Evolutionary conservation across 768 basidiomycete species (phyloP), one percentile per base, ranked within the genome.

Genomic region (Nidula microcarpa): DNA sequence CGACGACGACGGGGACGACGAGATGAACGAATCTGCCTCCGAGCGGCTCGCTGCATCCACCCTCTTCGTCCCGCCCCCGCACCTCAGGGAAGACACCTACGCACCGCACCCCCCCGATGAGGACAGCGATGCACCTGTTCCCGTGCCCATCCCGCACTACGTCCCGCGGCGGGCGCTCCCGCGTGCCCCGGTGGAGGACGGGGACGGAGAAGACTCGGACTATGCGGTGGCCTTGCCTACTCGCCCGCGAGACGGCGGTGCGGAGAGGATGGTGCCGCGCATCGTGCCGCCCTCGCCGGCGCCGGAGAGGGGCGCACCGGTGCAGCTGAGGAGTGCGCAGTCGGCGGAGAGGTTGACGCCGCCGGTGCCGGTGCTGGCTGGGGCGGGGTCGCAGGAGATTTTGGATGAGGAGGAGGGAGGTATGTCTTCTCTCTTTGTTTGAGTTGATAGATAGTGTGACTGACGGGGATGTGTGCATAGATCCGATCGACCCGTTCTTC

Each of bases 401-500:
- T 63, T 86, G 49, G 78, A 83, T 62, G 85, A 86, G 33, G 78
- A 80, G 23, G 83, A 86, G 65, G 83, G 81, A 43, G 84, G 85
- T 86, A 53, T 54, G 80, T 67, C 3, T 23, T 17, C 33, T 34
- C n/a, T 47, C 17, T 51, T 4, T 13, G 17, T 16, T 35, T 48
- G 47, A 30, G 33, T 37, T 60, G 51, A 51, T 14, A 23, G 13
- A 10, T 46, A 46, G 11, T 41, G 39, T 17, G 23, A 30, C 32
- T 46, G 17, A 51, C 35, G 49, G 13, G 6, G 47, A 55, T 41
- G 11, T 10, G 50, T 16, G 1, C 33, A 14, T 58, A 88, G 87
- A 89, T 64, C 87, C 87, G 2, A 85, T 87, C 34, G 86, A 87
- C 61, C 87, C 87, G 16, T 59, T 65, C 6, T 85, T 86, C 71